A percentile compares a stretch with the other conserved stretches of the same genome.
These are phyloP conservation scores for Boletellus ananas DNA, from an alignment of 768 basidiomycete genomes.

Conservation along the genomic window DNA sequence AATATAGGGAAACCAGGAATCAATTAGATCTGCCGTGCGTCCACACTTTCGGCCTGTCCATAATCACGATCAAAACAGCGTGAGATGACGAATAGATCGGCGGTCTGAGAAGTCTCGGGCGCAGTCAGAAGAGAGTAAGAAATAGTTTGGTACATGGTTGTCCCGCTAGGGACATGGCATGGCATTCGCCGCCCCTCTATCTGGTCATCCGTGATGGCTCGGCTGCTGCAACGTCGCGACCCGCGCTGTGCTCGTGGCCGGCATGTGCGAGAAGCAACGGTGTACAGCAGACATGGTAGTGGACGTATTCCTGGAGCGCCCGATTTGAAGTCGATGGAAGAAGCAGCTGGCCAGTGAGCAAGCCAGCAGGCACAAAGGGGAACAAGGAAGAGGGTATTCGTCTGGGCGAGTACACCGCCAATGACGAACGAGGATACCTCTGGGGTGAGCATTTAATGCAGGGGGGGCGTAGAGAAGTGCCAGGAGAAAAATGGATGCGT, in stretches of 20 bases:
- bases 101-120: background rate
- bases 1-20: constrained; percentile 9
- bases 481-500: constrained; percentile 26
- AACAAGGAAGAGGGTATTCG: constrained; percentile 4
- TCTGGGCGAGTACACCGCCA: constrained; percentile 1
- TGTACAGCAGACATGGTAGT: background rate
- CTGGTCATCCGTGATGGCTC: background rate
- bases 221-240: background rate
- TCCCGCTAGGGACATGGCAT: background rate
- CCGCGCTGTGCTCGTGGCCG: background rate
- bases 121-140: background rate
- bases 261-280: background rate
- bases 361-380: background rate
- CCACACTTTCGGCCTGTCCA: constrained; percentile 6
- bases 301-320: background rate
- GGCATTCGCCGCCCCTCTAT: constrained; percentile 1
- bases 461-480: constrained; percentile 28
- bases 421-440: constrained; percentile 8
- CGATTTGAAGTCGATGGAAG: too few relatives aligned
- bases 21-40: constrained; percentile 20
- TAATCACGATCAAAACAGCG: background rate
- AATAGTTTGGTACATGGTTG: background rate
- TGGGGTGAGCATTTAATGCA: constrained; percentile 7
- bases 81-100: background rate
- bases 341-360: background rate